Evolutionary conservation across 1,284 basidiomycete genomes (phyloP), one percentile per base, ranked within the genome.

Genomic region (Somion occarium): DNA sequence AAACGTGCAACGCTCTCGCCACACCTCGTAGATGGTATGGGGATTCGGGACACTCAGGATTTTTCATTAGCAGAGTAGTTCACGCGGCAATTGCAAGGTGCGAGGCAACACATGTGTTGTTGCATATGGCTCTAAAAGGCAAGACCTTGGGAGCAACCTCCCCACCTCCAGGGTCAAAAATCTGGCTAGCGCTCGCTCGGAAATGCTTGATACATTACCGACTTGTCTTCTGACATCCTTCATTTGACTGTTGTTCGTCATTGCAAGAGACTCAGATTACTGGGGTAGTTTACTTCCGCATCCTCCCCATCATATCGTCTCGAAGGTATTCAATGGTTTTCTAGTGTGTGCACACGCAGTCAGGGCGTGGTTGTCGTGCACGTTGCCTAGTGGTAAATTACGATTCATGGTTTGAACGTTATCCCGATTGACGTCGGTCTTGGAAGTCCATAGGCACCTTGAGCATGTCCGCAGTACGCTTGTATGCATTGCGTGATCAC

Each of bases 381-480:
- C 30, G 30, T 34, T 34, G 15, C 30, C 7, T 15, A 34, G 7
- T 15, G 15, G 7, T 7, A 34, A 34, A 7, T 34, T 7, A 34
- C 30, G 30, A 7, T 7, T 34, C 7, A 34, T 34, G 7, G 30
- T 34, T 7, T 34, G 30, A 34, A 34, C 5, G 42, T 43, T 43
- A 13, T 43, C 19, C 42, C 42, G 42, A 5, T 22, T 43, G 42
- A 43, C 42, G 22, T 43, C 18, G 5, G 42, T 22, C 42, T 43
- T 43, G 42, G 42, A 43, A 43, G 42, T 34, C 30, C 30, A 7
- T 34, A n/a, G n/a, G n/a, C n/a, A n/a, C n/a, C n/a, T n/a, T n/a
- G n/a, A n/a, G n/a, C n/a, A n/a, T n/a, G n/a, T n/a, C n/a, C n/a
- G n/a, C n/a, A n/a, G n/a, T n/a, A n/a, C n/a, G n/a, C n/a, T n/a